phyloP scores from a whole-genome alignment of 176 grass and related monocot species.

The Rhynchospora breviuscula region DNA sequence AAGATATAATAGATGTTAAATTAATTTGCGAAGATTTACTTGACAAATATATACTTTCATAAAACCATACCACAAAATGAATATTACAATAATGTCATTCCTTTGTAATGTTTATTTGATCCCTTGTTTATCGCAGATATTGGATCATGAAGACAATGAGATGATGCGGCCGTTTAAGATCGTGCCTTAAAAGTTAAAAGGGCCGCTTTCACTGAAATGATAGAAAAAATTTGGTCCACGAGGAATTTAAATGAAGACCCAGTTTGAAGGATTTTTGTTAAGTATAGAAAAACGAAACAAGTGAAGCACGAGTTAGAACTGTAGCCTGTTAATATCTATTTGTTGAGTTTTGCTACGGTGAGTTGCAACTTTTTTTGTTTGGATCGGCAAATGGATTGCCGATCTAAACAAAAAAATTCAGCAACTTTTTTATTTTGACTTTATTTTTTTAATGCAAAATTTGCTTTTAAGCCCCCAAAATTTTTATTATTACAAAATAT shows the following conservation, averaged over 20 bases:
- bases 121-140: constrained; percentile 41
- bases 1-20: not conserved
- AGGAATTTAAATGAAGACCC: constrained; percentile 4
- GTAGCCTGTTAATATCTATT: not conserved
- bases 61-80: not conserved
- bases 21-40: not conserved
- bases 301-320: not conserved
- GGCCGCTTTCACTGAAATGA: no score
- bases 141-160: constrained; percentile 92
- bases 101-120: not conserved
- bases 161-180: constrained; percentile 93
- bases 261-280: not conserved
- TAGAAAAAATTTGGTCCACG: not conserved
- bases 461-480: no score
- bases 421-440: no score
- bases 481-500: no score
- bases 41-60: no score
- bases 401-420: no score
- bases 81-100: not conserved
- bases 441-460: no score
- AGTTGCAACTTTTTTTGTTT: no score
- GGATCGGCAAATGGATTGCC: no score
- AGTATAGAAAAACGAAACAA: not conserved
- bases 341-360: no score
- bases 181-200: constrained; percentile 19